Conservation (phyloP, 2,329 filamentous ascomycete species). For the Aureobasidium subglaciale region DNA sequence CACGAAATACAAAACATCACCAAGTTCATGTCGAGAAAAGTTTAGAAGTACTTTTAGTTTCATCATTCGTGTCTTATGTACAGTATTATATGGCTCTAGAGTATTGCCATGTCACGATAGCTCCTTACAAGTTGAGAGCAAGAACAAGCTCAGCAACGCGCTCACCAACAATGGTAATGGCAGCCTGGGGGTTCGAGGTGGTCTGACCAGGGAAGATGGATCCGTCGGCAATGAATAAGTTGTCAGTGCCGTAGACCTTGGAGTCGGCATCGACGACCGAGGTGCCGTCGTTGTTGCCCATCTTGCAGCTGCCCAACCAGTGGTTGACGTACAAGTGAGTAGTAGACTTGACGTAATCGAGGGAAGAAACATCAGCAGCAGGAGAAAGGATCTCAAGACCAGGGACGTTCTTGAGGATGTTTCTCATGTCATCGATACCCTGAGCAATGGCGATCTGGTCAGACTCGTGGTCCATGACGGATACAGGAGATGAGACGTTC, state of each 20-base stretch:
- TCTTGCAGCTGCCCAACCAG: conserved; percentile 14
- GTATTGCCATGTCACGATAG: neutral
- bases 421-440: conserved; percentile 4
- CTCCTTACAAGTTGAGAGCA: conserved; percentile 25
- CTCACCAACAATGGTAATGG: conserved; percentile 59
- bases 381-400: conserved; percentile 4
- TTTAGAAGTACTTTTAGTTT: neutral
- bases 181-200: conserved; percentile 45
- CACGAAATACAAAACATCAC: neutral
- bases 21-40: neutral
- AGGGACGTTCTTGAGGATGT: neutral
- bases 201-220: conserved; percentile 16
- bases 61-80: neutral
- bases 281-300: conserved; percentile 11
- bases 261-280: conserved; percentile 9
- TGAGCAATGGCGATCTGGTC: conserved; percentile 7
- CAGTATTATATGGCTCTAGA: neutral
- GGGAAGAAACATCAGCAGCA: neutral
- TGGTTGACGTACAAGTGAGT: conserved; percentile 12
- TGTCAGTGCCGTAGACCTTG: conserved; percentile 17
- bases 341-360: conserved; percentile 11
- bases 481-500: neutral
- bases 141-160: conserved; percentile 49
- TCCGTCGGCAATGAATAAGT: conserved; percentile 17
- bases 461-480: neutral